Evolutionary conservation across 345 rosid species (phyloP).

Genomic region (Hibiscus syriacus): DNA sequence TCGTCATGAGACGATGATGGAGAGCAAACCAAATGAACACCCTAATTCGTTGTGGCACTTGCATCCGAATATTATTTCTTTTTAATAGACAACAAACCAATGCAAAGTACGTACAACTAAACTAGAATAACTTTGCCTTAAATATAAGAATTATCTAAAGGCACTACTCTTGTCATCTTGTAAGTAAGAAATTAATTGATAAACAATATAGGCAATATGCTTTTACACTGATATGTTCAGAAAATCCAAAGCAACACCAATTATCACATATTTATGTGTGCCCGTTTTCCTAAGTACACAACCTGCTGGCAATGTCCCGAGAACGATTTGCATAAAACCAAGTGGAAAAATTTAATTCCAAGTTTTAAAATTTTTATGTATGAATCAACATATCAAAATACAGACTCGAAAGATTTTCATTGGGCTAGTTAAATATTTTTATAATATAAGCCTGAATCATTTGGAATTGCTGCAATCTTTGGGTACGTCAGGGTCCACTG

Average conservation of each 20-base stretch:
- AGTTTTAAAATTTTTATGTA: too few species aligned
- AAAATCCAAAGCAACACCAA: not conserved
- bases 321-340: not conserved
- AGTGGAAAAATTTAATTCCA: not conserved
- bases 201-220: not conserved
- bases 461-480: not conserved
- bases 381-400: not conserved
- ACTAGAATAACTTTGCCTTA: not conserved
- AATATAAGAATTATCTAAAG: not conserved
- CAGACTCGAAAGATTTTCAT: not conserved
- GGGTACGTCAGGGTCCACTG: constrained; percentile 1
- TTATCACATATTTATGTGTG: not conserved
- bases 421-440: too few species aligned
- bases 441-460: not conserved
- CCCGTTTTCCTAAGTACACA: not conserved
- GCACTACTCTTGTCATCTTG: not conserved
- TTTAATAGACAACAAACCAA: not conserved
- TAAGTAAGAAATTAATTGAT: not conserved
- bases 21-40: too few species aligned
- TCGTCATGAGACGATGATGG: too few species aligned
- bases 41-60: too few species aligned
- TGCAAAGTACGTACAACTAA: not conserved
- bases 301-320: not conserved
- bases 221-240: not conserved
- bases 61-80: too few species aligned